Evolutionary conservation across 345 rosid species (phyloP).

Genomic region (Ceriops tagal): DNA sequence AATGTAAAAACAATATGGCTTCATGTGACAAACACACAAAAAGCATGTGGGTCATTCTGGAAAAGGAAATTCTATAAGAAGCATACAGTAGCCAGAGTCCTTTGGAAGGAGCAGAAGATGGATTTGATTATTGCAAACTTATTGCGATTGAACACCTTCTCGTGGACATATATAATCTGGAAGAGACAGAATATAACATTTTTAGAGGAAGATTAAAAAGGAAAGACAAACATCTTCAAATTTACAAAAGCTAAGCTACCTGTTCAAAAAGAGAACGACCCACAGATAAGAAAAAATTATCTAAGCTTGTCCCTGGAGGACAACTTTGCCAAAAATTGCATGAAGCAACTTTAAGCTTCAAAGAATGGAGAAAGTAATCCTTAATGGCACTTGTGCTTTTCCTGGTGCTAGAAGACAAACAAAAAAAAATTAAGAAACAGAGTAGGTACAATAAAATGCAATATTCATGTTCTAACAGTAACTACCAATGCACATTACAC

Average conservation of each 20-base stretch:
- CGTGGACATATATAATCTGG: constrained; percentile 71
- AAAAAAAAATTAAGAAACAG: constrained; percentile 1
- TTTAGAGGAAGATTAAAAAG: background rate
- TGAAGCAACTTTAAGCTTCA: constrained; percentile 58
- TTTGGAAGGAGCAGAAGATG: constrained; percentile 41
- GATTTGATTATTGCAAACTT: constrained; percentile 52
- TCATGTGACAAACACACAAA: background rate
- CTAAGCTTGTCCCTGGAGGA: constrained; percentile 26
- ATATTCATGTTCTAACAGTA: background rate
- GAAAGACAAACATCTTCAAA: background rate
- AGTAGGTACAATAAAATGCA: background rate
- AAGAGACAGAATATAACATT: constrained; percentile 22
- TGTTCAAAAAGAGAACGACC: constrained; percentile 63
- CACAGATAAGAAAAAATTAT: constrained; percentile 45
- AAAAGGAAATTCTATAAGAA: background rate
- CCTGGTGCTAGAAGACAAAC: constrained; percentile 31
- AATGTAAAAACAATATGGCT: background rate
- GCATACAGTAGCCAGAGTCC: constrained; percentile 40
- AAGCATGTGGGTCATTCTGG: background rate
- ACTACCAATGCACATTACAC: background rate
- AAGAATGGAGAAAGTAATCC: constrained; percentile 46
- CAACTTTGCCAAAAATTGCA: constrained; percentile 52
- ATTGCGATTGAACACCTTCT: constrained; percentile 56
- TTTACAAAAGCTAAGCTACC: constrained; percentile 38
- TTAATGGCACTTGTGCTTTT: constrained; percentile 41